A percentile compares a stretch with the other conserved stretches of the same genome.
Evolutionary conservation across 2,329 filamentous ascomycete species (phyloP).

Genomic region (Orbilia blumenaviensis): DNA sequence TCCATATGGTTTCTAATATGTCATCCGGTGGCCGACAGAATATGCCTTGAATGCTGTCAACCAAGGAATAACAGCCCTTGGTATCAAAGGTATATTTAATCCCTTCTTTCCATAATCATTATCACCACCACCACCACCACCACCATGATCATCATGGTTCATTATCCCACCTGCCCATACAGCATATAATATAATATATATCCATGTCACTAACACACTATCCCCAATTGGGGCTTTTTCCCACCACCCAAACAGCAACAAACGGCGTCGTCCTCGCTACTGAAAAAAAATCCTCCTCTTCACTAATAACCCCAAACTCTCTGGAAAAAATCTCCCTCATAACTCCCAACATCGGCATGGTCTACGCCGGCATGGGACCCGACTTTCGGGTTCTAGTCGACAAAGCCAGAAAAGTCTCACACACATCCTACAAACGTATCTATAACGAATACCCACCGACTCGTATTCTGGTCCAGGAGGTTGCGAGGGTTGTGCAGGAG

Average conservation of each 20-base stretch:
- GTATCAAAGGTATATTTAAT: slow-evolving; percentile 84
- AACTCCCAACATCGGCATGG: slow-evolving; percentile 99
- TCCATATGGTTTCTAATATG: not conserved
- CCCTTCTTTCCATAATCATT: not conserved
- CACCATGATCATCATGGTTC: not conserved
- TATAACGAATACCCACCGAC: slow-evolving; percentile 99
- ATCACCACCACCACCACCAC: no score
- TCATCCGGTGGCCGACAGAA: slow-evolving; percentile 68
- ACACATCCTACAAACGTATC: slow-evolving; percentile 98
- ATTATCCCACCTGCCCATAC: slow-evolving; percentile 10
- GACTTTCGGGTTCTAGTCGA: slow-evolving; percentile 98
- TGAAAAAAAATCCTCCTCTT: slow-evolving; percentile 98
- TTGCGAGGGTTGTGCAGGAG: slow-evolving; percentile 97
- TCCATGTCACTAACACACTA: slow-evolving; percentile 51
- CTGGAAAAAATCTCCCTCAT: slow-evolving; percentile 97
- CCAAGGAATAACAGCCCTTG: slow-evolving; percentile 96
- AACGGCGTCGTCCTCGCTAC: slow-evolving; percentile 99
- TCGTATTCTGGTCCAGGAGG: slow-evolving; percentile 97
- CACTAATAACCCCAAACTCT: slow-evolving; percentile 92
- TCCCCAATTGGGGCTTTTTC: slow-evolving; percentile 33
- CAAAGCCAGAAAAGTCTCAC: slow-evolving; percentile 96
- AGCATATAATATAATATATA: no score
- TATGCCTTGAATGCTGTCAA: slow-evolving; percentile 99
- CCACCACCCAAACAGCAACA: slow-evolving; percentile 71
- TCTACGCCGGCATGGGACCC: slow-evolving; percentile 98